A percentile compares a stretch with the other conserved stretches of the same genome.
phyloP scores from a whole-genome alignment of 352 stramenopile genomes.

The Globisporangium lucens region DNA sequence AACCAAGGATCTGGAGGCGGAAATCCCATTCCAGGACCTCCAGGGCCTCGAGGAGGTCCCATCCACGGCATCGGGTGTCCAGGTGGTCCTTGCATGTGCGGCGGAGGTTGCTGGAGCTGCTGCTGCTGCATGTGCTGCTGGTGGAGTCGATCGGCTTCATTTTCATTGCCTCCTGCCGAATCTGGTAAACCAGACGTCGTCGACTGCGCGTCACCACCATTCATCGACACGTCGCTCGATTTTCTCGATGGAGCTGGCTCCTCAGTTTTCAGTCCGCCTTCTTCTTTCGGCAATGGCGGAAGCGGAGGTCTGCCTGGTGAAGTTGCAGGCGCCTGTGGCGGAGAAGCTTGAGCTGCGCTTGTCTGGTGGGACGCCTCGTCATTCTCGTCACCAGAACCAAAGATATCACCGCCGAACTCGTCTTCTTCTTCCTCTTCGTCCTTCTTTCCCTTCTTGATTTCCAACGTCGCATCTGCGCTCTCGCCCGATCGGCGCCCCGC shows the following conservation, averaged over 20 bases:
- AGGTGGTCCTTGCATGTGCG: constrained; percentile 25
- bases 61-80: constrained; percentile 33
- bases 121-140: constrained; percentile 22
- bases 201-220: not conserved
- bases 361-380: constrained; percentile 27
- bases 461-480: constrained; percentile 76
- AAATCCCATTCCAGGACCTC: constrained; percentile 55
- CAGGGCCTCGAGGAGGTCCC: constrained; percentile 36
- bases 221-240: constrained; percentile 10
- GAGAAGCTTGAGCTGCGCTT: constrained; percentile 17
- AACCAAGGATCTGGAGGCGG: constrained; percentile 63
- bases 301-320: constrained; percentile 18
- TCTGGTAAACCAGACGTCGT: not conserved
- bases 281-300: constrained; percentile 41
- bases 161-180: constrained; percentile 5
- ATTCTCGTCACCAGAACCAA: constrained; percentile 58
- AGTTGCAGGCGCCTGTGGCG: constrained; percentile 18
- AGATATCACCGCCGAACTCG: constrained; percentile 85
- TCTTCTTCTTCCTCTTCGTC: constrained; percentile 74
- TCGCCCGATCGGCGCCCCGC: constrained; percentile 48
- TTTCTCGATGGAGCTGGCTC: constrained; percentile 14
- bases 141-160: constrained; percentile 19
- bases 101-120: constrained; percentile 13
- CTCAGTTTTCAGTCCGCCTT: constrained; percentile 3
- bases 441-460: constrained; percentile 87